Conservation (phyloP, 257 asterid species). For the Rubia yunnanensis region DNA sequence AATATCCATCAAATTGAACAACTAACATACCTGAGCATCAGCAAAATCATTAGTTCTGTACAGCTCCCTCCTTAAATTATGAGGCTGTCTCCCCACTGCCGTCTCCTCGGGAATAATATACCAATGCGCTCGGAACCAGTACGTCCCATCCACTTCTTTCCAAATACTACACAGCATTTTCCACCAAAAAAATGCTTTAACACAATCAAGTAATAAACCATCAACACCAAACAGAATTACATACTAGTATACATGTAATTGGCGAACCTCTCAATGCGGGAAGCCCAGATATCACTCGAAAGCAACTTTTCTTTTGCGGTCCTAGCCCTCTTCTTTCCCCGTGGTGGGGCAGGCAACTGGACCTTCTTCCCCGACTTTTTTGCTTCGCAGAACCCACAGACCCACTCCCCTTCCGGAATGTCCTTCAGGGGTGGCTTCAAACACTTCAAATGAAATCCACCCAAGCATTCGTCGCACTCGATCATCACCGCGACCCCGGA, state of each 20-base stretch:
- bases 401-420: conserved; percentile 93
- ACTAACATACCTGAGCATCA: conserved; percentile 57
- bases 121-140: conserved; percentile 77
- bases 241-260: background rate
- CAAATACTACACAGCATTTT: conserved; percentile 46
- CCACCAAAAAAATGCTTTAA: conserved; percentile 1
- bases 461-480: conserved; percentile 92
- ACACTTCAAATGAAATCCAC: conserved; percentile 87
- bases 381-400: conserved; percentile 57
- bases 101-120: conserved; percentile 90
- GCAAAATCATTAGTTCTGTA: conserved; percentile 69
- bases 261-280: conserved; percentile 57
- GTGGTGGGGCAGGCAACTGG: conserved; percentile 50
- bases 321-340: conserved; percentile 66
- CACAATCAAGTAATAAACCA: background rate
- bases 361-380: conserved; percentile 39
- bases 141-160: conserved; percentile 85
- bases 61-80: conserved; percentile 87
- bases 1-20: background rate
- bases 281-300: conserved; percentile 88
- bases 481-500: conserved; percentile 60
- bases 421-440: conserved; percentile 65
- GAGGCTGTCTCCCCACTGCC: conserved; percentile 77
- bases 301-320: conserved; percentile 83
- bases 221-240: background rate